Evolutionary conservation across 2,329 filamentous ascomycete genomes (phyloP).

Genomic region (Colletotrichum plurivorum): DNA sequence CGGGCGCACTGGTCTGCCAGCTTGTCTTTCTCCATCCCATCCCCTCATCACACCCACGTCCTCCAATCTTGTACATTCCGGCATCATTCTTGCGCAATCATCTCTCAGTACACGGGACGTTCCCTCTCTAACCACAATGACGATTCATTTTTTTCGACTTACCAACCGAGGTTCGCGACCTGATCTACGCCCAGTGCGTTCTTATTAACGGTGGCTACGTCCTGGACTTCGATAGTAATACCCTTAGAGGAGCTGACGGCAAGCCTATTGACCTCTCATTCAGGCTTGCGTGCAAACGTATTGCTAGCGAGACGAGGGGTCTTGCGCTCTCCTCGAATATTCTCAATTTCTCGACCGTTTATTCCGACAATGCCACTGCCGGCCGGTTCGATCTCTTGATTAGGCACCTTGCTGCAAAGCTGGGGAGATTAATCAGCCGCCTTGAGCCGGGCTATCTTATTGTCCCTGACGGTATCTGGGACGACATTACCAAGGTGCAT

Average conservation of each 20-base stretch:
- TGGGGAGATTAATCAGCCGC: background rate
- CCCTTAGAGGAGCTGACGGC: background rate
- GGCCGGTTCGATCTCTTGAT: constrained; percentile 1
- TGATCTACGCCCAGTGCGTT: constrained; percentile 20
- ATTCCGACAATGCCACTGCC: background rate
- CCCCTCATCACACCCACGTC: no score
- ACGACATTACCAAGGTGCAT: background rate
- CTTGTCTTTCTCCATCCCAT: no score
- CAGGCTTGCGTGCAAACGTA: constrained; percentile 10
- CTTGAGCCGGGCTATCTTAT: background rate
- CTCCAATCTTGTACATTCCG: no score
- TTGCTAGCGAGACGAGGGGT: constrained; percentile 4
- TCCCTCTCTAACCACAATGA: background rate
- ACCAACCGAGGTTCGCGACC: constrained; percentile 1
- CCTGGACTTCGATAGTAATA: background rate
- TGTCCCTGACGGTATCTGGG: background rate
- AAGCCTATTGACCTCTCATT: constrained; percentile 9
- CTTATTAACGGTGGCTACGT: constrained; percentile 1
- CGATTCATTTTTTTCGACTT: constrained; percentile 1
- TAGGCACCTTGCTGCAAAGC: rapidly evolving
- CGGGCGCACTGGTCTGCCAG: no score
- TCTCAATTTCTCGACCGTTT: constrained; percentile 6
- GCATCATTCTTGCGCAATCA: no score
- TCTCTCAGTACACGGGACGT: no score
- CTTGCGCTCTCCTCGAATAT: constrained; percentile 3